Base-by-base conservation (phyloP, 2,329 filamentous ascomycete genomes). In the Alternaria brassicae region DNA sequence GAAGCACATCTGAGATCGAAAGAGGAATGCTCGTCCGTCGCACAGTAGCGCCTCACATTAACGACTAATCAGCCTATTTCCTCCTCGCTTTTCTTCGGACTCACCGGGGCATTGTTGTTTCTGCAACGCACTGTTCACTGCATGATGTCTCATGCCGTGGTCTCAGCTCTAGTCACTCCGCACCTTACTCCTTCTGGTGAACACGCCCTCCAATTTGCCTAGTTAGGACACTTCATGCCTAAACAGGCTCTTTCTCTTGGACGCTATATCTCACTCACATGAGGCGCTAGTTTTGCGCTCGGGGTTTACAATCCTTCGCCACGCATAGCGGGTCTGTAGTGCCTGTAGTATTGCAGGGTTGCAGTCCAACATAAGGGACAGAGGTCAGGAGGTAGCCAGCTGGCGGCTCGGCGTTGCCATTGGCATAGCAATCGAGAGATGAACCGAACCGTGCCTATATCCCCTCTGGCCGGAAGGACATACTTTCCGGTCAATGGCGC, bases 311-410 rank as follows among this genome's bases (percentile, higher is more conserved):
- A 30, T 47, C 5, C 23, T 47, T 45, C 15, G 32, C 32, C 9
- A 53, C 32, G 4, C n/a, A 45, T 54, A 54, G 41, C 10, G 6
- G 8, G 23, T 32, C 32, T 27, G n/a, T 28, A 54, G 7, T 54
- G 21, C 17, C 30, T 54, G n/a, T 47, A 54, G 41, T 7, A 19
- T 52, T 41, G n/a, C n/a, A 52, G n/a, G 19, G 19, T 53, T 53
- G 19, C 17, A 53, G 12, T 53, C 10, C 12, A 30, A 53, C 1
- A 27, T 25, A 54, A 45, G 6, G 12, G n/a, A 13, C 6, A 39
- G 41, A 54, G 40, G 32, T 54, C 3, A 54, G 23, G 32, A 54
- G 41, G 9, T 23, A 30, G 3, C 21, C 4, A 30, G 51, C 32
- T 54, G 4, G 32, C 12, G 32, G 41, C 41, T 54, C 4, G 7